These are phyloP conservation scores for Rhododendron vialii DNA, from an alignment of 148 eudicot species.

Conservation along the genomic window DNA sequence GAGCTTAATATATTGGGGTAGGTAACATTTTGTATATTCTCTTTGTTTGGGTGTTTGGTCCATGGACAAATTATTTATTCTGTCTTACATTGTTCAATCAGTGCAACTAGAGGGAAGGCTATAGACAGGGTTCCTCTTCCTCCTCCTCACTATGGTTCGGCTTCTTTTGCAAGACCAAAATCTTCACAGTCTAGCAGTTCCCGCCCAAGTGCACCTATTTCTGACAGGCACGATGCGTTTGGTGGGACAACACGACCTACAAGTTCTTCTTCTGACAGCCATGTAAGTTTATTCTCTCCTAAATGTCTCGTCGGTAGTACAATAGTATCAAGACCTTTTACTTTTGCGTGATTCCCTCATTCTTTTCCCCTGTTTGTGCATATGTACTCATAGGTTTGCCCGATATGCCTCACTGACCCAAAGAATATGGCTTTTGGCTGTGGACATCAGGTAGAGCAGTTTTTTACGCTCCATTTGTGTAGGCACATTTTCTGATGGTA, in stretches of 20 bases:
- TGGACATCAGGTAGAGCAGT: conserved; percentile 47
- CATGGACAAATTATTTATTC: not conserved
- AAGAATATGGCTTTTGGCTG: conserved; percentile 57
- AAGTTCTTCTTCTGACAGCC: conserved; percentile 25
- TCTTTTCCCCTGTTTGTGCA: not conserved
- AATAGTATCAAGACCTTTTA: not conserved
- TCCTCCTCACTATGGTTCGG: conserved; percentile 33
- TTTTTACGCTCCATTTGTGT: not conserved
- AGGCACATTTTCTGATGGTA: not conserved
- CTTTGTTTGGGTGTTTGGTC: not conserved
- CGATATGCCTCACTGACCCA: conserved; percentile 41
- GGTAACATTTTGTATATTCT: conserved; percentile 17
- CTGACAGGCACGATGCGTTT: conserved; percentile 7
- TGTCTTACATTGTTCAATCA: conserved; percentile 14
- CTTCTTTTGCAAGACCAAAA: conserved; percentile 26
- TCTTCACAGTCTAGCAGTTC: conserved; percentile 25
- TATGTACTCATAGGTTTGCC: conserved; percentile 27
- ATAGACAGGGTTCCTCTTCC: conserved; percentile 40
- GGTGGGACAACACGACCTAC: conserved; percentile 13
- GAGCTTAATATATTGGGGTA: conserved; percentile 45
- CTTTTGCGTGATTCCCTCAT: not conserved
- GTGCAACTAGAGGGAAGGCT: conserved; percentile 30
- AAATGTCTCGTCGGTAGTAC: not conserved
- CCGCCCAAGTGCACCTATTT: conserved; percentile 26
- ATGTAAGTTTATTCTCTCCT: conserved; percentile 16